phyloP scores from a whole-genome alignment of 2,329 filamentous ascomycete genomes.

The Zymoseptoria passerinii region DNA sequence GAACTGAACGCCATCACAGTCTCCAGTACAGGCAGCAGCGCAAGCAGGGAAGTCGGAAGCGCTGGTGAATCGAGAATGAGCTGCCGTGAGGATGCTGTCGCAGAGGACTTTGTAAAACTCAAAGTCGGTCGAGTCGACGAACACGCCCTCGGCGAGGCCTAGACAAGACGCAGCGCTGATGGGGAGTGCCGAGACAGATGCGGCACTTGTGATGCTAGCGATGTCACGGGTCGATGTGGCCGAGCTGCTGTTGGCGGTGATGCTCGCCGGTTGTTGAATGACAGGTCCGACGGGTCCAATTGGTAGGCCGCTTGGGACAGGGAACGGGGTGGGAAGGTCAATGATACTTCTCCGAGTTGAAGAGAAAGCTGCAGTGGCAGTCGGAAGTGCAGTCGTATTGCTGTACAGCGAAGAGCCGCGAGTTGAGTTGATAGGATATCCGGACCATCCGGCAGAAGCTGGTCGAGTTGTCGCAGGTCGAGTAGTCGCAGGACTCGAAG shows the following conservation, averaged over 20 bases:
- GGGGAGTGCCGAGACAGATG: slow-evolving; percentile 2
- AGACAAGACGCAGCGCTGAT: slow-evolving; percentile 10
- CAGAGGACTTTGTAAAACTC: slow-evolving; percentile 15
- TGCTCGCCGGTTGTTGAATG: neutral
- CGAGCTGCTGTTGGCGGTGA: slow-evolving; percentile 1
- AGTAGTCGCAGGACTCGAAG: neutral
- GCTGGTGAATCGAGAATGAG: slow-evolving; percentile 12
- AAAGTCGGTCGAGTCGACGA: slow-evolving; percentile 7
- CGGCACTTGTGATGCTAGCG: slow-evolving; percentile 2
- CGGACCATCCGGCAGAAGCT: neutral
- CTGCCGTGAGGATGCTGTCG: slow-evolving; percentile 13
- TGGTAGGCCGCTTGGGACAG: neutral
- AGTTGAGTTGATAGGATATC: neutral
- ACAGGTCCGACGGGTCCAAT: slow-evolving; percentile 4
- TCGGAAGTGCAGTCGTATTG: neutral
- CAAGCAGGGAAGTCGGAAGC: slow-evolving; percentile 14
- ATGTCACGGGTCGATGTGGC: slow-evolving; percentile 1
- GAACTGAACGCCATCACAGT: slow-evolving; percentile 16
- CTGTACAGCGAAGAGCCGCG: neutral
- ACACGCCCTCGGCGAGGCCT: slow-evolving; percentile 11
- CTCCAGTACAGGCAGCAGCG: slow-evolving; percentile 14
- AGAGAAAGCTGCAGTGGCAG: neutral
- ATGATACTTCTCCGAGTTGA: slow-evolving; percentile 8
- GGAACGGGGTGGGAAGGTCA: slow-evolving; percentile 10
- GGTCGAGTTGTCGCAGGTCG: neutral